Conservation (phyloP, 1,139 yeast genomes). For the Pichia sp. region DNA sequence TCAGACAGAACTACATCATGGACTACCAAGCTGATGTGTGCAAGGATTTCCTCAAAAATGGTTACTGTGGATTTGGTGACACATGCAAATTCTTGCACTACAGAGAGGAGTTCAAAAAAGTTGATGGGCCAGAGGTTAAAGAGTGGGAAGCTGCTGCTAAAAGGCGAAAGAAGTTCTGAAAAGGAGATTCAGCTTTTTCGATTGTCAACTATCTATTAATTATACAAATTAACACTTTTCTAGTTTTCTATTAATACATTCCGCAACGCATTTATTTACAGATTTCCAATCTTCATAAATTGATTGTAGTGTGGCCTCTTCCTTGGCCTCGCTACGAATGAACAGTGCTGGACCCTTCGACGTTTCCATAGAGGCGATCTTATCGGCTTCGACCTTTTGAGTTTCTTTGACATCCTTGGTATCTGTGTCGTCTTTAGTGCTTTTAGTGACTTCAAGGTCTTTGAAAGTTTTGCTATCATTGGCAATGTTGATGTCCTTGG, state of each 20-base stretch:
- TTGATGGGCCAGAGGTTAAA: conserved; percentile 46
- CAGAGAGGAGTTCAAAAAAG: conserved; percentile 78
- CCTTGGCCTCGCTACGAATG: neutral
- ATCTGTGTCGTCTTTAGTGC: neutral
- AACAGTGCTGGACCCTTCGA: no score
- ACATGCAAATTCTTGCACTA: conserved; percentile 94
- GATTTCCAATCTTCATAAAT: conserved; percentile 10
- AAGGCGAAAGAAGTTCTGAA: conserved; percentile 25
- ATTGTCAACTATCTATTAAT: neutral
- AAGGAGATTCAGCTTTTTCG: neutral
- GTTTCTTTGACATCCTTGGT: no score
- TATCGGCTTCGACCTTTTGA: no score
- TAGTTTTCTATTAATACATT: conserved; percentile 11
- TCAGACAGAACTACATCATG: conserved; percentile 67
- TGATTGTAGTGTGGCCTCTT: neutral
- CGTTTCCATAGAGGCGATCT: no score
- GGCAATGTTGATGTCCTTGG: neutral
- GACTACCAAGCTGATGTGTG: conserved; percentile 96
- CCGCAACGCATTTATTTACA: conserved; percentile 3
- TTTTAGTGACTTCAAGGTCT: no score
- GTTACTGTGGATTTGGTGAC: conserved; percentile 97
- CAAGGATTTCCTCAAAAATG: conserved; percentile 86
- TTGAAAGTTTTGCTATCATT: no score
- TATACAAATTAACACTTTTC: conserved; percentile 3
- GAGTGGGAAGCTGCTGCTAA: conserved; percentile 61